Evolutionary conservation across 2,329 filamentous ascomycete genomes (phyloP), one percentile per base, ranked within the genome.

Genomic region (Verticillium nubilum): DNA sequence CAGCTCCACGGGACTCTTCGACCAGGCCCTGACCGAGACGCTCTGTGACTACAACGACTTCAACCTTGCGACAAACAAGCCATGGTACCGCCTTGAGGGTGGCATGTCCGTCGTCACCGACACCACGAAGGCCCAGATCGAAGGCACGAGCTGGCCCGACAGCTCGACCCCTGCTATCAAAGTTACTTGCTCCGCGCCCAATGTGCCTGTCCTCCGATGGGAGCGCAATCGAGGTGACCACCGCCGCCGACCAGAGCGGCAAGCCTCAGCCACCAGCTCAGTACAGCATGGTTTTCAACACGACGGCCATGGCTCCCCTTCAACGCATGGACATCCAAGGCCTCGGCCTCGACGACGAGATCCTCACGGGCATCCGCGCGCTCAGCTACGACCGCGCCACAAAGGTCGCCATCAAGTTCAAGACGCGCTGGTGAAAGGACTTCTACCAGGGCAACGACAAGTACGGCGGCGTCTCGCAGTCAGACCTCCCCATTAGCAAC

Each of bases 391-490:
- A 65, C 35, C 59, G 64, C 28, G 65, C 71, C 3, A 62, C 61
- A 54, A 75, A 75, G 56, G 68, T 75, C 7, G 73, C 62, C 10
- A 69, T 75, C 25, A 73, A 72, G 37, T 78, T 77, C 62, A 67
- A 62, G 13, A 52, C 57, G 1, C 59, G 63, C 0, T 75, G 73
- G 73, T 75, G 73, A 73, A 59, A 61, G 23, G 56, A 57, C 12
- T 23, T 64, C 0, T 58, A 56, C 27, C 13, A 27, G 1, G 55
- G 42, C 3, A 3, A 3, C 1, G 12, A 33, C 6, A 23, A n/a
- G 6, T 58, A 26, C 6, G 59, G 50, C 12, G 63, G 61, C 5
- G 67, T 72, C 47, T 67, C 57, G 1, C 60, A 23, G 64, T 69
- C 35, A 58, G 72, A 66, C 17, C 58, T 66, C 1, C 61, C 65